These are phyloP conservation scores for Pseudocercospora cruenta DNA, from an alignment of 2,329 filamentous ascomycete species.

Conservation along the genomic window DNA sequence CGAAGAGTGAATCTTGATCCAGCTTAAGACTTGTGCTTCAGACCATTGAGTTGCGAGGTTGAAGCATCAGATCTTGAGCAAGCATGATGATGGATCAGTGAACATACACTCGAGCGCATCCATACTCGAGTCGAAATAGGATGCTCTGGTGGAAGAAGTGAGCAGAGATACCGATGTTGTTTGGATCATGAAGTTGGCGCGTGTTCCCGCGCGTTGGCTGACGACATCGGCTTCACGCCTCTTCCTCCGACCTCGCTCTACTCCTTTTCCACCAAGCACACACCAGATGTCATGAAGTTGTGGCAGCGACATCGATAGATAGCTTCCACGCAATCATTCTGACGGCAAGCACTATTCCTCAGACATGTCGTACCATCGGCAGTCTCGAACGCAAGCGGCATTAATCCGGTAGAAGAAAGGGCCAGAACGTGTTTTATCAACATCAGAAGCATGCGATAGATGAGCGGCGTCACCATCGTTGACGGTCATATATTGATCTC, in stretches of 20 bases:
- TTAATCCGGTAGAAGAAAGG: background rate
- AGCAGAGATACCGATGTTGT: no score
- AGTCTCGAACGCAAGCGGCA: no score
- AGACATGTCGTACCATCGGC: no score
- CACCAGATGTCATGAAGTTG: background rate
- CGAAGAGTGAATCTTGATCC: background rate
- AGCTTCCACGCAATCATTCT: background rate
- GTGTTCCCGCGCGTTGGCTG: background rate
- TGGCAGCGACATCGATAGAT: background rate
- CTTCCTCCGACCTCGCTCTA: background rate
- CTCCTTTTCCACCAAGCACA: background rate
- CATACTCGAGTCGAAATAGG: no score
- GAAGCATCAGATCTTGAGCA: no score
- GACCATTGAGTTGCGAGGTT: no score
- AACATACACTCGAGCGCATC: no score
- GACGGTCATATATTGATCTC: background rate
- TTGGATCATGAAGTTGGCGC: no score
- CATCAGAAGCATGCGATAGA: background rate
- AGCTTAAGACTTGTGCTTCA: background rate
- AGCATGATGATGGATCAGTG: no score
- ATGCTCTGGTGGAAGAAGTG: no score
- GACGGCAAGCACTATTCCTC: background rate
- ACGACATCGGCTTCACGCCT: background rate
- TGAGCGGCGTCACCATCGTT: background rate
- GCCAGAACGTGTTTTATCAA: background rate